Evolutionary conservation across 2,329 filamentous ascomycete species (phyloP), one percentile per base, ranked within the genome.

Genomic region (Neopestalotiopsis clavispora): DNA sequence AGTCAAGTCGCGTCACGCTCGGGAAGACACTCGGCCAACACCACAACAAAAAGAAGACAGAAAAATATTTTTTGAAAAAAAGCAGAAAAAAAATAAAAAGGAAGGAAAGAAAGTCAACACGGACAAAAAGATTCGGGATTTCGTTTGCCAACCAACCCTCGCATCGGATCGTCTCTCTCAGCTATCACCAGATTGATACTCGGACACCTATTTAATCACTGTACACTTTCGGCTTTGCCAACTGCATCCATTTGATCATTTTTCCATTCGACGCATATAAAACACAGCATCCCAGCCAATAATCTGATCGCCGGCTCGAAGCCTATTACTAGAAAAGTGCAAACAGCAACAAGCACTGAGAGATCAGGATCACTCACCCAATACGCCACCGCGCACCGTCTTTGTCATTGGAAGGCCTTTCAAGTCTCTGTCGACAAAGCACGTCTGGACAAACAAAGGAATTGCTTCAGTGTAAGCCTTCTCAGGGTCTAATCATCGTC

Each of bases 141-240:
- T 42, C 63, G 65, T 32, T 34, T 42, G 20, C 59, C 30, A 62
- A 52, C 45, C 42, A 17, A 67, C 14, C 23, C 28, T 57, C 56
- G 32, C 34, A 30, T 67, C 65, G 69, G 10, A 38, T 38, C 34
- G 34, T 38, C 34, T 67, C 34, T 67, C 70, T 67, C 66, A 72
- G 68, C 64, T 68, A 69, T 72, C 72, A 66, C 32, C 69, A 64
- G 65, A 64, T 23, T 60, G 49, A 68, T 66, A 66, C 60, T 56
- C 20, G 40, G 23, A 38, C 69, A 69, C 66, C 45, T 52, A 77
- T 78, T 80, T 81, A 78, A 81, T 82, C 76, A 69, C 66, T 75
- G 73, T 75, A 77, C 75, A 79, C 74, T 78, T 75, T 78, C 75
- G 71, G 73, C 74, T 65, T 49, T 14, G 23, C 30, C 61, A 32